Conservation (phyloP, 345 rosid genomes). For the Linum trigynum region DNA sequence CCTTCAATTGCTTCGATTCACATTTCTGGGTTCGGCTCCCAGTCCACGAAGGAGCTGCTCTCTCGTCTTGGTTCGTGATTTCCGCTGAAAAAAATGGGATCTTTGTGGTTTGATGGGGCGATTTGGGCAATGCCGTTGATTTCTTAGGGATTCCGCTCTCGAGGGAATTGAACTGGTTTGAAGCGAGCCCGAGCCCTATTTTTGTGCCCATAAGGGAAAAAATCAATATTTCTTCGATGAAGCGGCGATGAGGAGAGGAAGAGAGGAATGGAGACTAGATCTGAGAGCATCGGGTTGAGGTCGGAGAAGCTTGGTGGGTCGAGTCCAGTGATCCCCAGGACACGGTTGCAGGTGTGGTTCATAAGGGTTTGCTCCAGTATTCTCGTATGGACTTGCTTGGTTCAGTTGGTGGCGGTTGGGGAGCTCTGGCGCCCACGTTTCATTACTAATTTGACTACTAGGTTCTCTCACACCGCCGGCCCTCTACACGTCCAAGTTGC, state of each 20-base stretch:
- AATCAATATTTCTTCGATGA: constrained; percentile 30
- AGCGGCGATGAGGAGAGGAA: constrained; percentile 52
- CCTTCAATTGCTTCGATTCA: background rate
- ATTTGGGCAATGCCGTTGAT: constrained; percentile 5
- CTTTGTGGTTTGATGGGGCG: too few species aligned
- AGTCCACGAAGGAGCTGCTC: too few species aligned
- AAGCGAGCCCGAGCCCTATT: background rate
- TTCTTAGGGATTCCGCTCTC: background rate
- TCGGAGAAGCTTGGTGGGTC: constrained; percentile 40
- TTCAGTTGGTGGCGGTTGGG: constrained; percentile 77
- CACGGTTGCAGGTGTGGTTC: constrained; percentile 74
- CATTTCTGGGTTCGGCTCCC: too few species aligned
- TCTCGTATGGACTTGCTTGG: constrained; percentile 95
- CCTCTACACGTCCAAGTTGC: constrained; percentile 26
- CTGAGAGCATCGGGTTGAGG: constrained; percentile 47
- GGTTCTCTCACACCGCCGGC: constrained; percentile 32
- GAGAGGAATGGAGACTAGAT: constrained; percentile 78
- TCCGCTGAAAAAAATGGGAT: too few species aligned
- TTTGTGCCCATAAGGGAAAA: background rate
- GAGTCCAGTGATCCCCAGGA: constrained; percentile 46
- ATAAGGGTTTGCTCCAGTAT: constrained; percentile 79
- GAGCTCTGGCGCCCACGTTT: constrained; percentile 76
- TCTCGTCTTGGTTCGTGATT: too few species aligned
- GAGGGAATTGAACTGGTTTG: background rate
- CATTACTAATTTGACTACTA: constrained; percentile 40